A percentile compares a stretch with the other conserved stretches of the same genome.
These are phyloP conservation scores for Ceratocystis colombiana DNA, from an alignment of 2,329 filamentous ascomycete species.

Conservation along the genomic window DNA sequence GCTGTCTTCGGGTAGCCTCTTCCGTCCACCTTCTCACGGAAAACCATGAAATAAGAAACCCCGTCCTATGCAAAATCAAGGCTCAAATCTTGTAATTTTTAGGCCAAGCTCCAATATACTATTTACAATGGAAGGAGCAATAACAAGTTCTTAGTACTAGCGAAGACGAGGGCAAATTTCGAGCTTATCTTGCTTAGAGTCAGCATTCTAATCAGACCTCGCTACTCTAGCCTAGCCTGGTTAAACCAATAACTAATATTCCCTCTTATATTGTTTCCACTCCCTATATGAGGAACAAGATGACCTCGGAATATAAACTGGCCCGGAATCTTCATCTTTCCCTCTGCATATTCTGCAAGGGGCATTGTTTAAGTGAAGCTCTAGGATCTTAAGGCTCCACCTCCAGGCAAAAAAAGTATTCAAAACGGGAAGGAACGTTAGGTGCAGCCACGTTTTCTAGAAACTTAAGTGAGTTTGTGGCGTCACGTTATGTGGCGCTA, in stretches of 20 bases:
- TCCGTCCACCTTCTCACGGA: background rate
- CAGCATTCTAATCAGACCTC: background rate
- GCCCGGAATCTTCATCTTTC: background rate
- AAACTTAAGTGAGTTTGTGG: background rate
- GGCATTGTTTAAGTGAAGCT: background rate
- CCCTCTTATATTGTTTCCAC: no score
- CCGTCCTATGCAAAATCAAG: background rate
- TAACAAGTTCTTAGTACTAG: background rate
- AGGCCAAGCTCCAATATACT: no score
- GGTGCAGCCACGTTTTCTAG: slow-evolving; percentile 16
- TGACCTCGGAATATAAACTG: background rate
- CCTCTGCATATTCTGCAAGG: background rate
- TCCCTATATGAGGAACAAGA: background rate
- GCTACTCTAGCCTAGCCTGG: no score
- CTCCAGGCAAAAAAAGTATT: background rate
- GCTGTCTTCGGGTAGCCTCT: background rate
- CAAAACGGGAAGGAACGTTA: slow-evolving; percentile 13
- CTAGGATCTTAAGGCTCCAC: background rate
- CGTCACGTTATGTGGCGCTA: background rate
- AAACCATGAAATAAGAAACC: background rate
- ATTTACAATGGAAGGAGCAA: slow-evolving; percentile 2
- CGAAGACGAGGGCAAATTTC: background rate
- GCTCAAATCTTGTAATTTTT: background rate
- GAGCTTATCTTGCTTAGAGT: background rate
- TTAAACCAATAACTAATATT: no score